Conservation (phyloP, 1,284 basidiomycete genomes). For the Pisolithus thermaeus region DNA sequence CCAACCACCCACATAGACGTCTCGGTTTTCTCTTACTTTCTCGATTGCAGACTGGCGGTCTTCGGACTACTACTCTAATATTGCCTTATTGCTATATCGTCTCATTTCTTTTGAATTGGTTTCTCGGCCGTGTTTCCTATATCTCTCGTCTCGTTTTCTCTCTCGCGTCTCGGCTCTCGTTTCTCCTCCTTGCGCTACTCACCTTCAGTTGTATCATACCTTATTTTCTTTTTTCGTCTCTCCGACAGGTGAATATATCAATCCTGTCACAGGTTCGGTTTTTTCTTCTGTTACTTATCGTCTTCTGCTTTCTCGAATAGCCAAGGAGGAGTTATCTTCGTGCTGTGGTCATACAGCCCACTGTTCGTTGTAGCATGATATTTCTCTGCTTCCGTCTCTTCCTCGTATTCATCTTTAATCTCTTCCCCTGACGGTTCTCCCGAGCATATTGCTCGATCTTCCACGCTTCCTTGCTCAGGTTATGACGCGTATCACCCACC, state of each 20-base stretch:
- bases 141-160: constrained; percentile 2
- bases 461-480: constrained; percentile 7
- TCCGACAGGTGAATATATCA: constrained; percentile 29
- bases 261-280: constrained; percentile 17
- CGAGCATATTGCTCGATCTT: constrained; percentile 4
- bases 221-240: constrained; percentile 23
- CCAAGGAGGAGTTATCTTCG: constrained; percentile 24
- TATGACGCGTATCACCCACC: constrained; percentile 9
- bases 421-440: background rate
- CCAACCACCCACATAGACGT: constrained; percentile 18
- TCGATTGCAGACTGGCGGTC: constrained; percentile 18
- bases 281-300: constrained; percentile 29
- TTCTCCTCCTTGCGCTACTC: constrained; percentile 22
- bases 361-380: constrained; percentile 29
- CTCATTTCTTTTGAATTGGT: constrained; percentile 1
- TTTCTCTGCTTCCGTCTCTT: constrained; percentile 11
- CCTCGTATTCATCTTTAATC: constrained; percentile 15
- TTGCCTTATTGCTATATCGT: constrained; percentile 30
- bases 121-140: constrained; percentile 4
- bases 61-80: constrained; percentile 29
- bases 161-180: constrained; percentile 15
- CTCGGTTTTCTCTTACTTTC: constrained; percentile 4
- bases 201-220: constrained; percentile 28
- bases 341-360: constrained; percentile 26
- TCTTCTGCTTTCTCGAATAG: constrained; percentile 21